A percentile compares a stretch with the other conserved stretches of the same genome.
Conservation (phyloP, 495 filamentous ascomycete species). For the Darksidea phi region DNA sequence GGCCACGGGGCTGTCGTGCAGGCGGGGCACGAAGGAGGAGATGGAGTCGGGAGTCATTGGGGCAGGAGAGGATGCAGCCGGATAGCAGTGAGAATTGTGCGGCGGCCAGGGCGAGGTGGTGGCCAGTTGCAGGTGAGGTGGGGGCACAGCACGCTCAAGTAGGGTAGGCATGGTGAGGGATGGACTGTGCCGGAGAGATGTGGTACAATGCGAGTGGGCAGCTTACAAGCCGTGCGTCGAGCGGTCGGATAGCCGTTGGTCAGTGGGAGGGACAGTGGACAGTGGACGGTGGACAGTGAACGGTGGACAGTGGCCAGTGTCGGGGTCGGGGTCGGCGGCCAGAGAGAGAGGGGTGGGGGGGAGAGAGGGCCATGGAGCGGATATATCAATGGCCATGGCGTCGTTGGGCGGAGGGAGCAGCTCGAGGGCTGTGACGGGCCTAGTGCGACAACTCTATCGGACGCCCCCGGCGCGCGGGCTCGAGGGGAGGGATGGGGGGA, state of each 20-base stretch:
- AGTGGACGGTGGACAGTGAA: too few relatives aligned
- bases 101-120: conserved; percentile 25
- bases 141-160: conserved; percentile 37
- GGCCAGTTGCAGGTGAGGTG: conserved; percentile 33
- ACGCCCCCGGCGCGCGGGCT: conserved; percentile 31
- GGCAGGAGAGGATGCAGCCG: conserved; percentile 22
- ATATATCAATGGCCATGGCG: conserved; percentile 31
- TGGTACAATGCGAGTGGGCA: neutral
- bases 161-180: conserved; percentile 30
- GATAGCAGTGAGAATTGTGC: conserved; percentile 15
- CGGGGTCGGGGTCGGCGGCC: neutral
- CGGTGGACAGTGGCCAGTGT: neutral
- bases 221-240: neutral
- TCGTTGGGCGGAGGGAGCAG: conserved; percentile 22
- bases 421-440: conserved; percentile 8
- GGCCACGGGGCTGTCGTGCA: conserved; percentile 28
- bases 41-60: conserved; percentile 32
- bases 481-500: too few relatives aligned
- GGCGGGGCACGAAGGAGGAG: conserved; percentile 30
- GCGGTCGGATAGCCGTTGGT: neutral
- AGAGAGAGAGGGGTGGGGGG: neutral
- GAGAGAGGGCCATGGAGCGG: conserved; percentile 17
- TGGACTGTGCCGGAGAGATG: neutral
- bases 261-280: neutral
- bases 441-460: conserved; percentile 35